These are phyloP conservation scores for Colletotrichum godetiae DNA, from an alignment of 2,329 filamentous ascomycete species.

Conservation along the genomic window DNA sequence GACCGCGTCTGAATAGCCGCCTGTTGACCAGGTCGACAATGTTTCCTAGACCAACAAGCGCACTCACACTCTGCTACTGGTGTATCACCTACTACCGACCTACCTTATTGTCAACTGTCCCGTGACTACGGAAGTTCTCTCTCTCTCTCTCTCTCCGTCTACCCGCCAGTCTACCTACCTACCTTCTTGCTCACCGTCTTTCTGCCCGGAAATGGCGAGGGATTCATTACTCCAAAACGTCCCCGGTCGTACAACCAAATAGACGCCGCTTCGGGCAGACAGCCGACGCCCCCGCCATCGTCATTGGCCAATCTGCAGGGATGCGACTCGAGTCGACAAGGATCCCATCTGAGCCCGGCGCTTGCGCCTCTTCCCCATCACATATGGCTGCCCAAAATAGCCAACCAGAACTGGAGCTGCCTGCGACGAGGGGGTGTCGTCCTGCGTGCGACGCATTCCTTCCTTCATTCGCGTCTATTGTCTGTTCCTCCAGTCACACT, in stretches of 20 bases:
- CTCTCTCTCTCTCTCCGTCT: background rate
- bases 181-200: conserved; percentile 25
- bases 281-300: conserved; percentile 32
- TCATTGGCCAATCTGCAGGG: conserved; percentile 40
- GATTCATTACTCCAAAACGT: conserved; percentile 3
- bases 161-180: background rate
- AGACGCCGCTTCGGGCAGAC: conserved; percentile 35
- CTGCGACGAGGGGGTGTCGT: conserved; percentile 38
- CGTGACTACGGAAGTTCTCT: background rate
- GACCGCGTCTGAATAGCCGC: conserved; percentile 29
- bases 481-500: conserved; percentile 36
- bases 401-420: conserved; percentile 45
- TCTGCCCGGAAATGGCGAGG: conserved; percentile 19
- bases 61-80: background rate
- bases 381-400: conserved; percentile 49
- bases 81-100: background rate
- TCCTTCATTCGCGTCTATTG: conserved; percentile 37
- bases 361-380: conserved; percentile 48
- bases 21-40: background rate
- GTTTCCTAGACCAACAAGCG: background rate
- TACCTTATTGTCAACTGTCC: background rate
- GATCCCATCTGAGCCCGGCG: conserved; percentile 44
- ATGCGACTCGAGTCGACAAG: conserved; percentile 31
- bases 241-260: conserved; percentile 24
- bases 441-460: conserved; percentile 33